Evolutionary conservation across 768 basidiomycete genomes (phyloP), one percentile per base, ranked within the genome.

Genomic region (Tricholoma saponaceum): DNA sequence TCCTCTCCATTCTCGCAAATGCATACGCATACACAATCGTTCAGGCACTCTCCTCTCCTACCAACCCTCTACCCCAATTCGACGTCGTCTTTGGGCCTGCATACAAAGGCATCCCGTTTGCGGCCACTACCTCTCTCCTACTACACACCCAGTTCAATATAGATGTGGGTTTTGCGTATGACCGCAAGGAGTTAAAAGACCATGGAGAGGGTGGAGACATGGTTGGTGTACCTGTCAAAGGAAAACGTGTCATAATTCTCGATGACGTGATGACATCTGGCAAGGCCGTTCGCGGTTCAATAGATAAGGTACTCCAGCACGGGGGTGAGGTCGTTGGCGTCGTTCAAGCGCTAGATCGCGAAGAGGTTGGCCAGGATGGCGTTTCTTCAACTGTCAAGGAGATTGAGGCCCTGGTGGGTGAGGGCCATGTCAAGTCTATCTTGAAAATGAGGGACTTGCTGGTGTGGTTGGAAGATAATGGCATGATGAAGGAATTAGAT

Each of bases 231-330:
- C 74, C 89, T 3, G 80, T 97, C n/a, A 75, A 81, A 54, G 92
- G 89, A 22, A 87, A 90, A 69, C 78, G 80, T 51, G 91, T 98
- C 2, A 83, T 98, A 52, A 83, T 98, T 46, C 78, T 98, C 32
- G 96, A 99, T 77, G 96, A 99, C 63, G 97, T 99, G 53, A 92
- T 98, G 80, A 98, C 97, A 2, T 83, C 88, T 10, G 91, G 91
- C 13, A 96, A 89, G 22, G 96, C 96, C 4, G 86, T 95, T 28
- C 83, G 95, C 8, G 82, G 85, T 32, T 89, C 95, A 2, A 88
- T 96, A 51, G 84, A 86, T 47, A 83, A 86, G 7, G 87, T 98
- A 16, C 70, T 72, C 33, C 68, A 74, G 51, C 79, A 82, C 37
- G 89, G 89, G 2, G 94, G 95, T 0, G 79, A 89, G 54, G 86